Percentiles rank a stretch among this genome's conserved stretches.
phyloP scores from a whole-genome alignment of 495 filamentous ascomycete genomes.

The Penicillium manginii region DNA sequence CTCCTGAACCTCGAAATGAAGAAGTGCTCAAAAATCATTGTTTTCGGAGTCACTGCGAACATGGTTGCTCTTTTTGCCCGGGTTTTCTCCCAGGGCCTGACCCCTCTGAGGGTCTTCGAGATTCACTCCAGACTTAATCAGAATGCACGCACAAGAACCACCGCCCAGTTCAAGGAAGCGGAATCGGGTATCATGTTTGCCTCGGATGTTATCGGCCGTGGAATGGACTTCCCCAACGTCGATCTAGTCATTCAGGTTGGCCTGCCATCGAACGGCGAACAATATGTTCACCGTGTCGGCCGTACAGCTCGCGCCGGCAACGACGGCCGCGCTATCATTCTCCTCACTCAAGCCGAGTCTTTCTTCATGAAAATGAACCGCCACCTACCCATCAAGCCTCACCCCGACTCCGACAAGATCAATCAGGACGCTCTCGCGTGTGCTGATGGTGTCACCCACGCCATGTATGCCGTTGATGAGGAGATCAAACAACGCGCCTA shows the following conservation, averaged over 20 bases:
- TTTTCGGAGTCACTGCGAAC: constrained; percentile 70
- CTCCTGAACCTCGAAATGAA: constrained; percentile 50
- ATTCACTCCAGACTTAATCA: constrained; percentile 67
- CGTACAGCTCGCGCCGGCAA: constrained; percentile 69
- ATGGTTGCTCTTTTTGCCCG: constrained; percentile 59
- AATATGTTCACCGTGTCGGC: constrained; percentile 89
- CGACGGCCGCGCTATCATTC: constrained; percentile 67
- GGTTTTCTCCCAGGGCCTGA: constrained; percentile 48
- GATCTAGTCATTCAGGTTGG: constrained; percentile 88
- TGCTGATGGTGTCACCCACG: constrained; percentile 28
- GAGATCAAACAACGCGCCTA: constrained; percentile 57
- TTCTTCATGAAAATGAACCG: constrained; percentile 61
- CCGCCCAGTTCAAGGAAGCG: constrained; percentile 62
- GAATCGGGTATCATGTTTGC: constrained; percentile 62
- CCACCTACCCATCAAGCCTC: constrained; percentile 57
- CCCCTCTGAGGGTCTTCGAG: constrained; percentile 52
- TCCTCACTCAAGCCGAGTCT: constrained; percentile 61
- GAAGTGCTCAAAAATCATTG: constrained; percentile 62
- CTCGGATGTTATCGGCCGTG: constrained; percentile 71
- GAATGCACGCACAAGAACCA: constrained; percentile 57
- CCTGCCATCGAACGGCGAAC: constrained; percentile 68
- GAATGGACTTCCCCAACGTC: constrained; percentile 95
- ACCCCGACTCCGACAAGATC: constrained; percentile 47
- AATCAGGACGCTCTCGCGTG: constrained; percentile 28
- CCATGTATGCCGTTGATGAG: constrained; percentile 50